Conservation (phyloP, 2,329 filamentous ascomycete genomes). For the Colletotrichum paranaense region DNA sequence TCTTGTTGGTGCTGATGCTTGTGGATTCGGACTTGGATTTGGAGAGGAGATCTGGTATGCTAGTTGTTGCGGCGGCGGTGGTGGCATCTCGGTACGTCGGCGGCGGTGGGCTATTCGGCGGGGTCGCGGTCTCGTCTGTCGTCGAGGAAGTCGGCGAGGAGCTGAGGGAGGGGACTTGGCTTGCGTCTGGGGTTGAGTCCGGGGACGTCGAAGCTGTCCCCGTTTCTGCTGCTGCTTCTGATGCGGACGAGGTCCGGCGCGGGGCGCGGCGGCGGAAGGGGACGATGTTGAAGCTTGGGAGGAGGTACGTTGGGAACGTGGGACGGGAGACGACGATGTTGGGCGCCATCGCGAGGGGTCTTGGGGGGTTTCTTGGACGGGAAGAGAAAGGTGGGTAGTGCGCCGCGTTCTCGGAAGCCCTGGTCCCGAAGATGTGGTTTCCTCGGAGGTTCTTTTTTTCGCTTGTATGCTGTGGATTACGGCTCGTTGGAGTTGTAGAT, state of each 20-base stretch:
- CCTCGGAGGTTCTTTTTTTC: not conserved
- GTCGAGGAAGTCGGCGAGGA: slow-evolving; percentile 50
- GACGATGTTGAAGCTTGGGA: slow-evolving; percentile 60
- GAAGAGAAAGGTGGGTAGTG: too few species aligned
- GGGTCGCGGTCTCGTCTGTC: slow-evolving; percentile 41
- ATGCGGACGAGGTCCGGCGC: slow-evolving; percentile 47
- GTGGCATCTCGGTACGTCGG: slow-evolving; percentile 39
- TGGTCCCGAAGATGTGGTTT: not conserved
- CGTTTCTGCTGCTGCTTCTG: too few species aligned
- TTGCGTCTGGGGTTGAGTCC: slow-evolving; percentile 38
- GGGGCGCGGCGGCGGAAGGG: slow-evolving; percentile 50
- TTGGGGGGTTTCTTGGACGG: too few species aligned
- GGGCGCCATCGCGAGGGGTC: slow-evolving; percentile 24
- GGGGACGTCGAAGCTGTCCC: slow-evolving; percentile 33
- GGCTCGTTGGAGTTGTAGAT: not conserved
- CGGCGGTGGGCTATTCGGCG: slow-evolving; percentile 37
- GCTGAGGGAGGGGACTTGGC: slow-evolving; percentile 46
- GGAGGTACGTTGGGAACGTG: slow-evolving; percentile 62
- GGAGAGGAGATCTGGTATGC: not conserved
- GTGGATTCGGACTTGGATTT: not conserved
- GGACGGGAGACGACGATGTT: slow-evolving; percentile 54
- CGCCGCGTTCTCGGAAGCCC: not conserved
- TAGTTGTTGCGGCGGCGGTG: not conserved
- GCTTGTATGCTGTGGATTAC: not conserved
- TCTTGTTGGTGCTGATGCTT: not conserved